Conservation (phyloP, 768 basidiomycete species). For the Hemileccinum impolitum region DNA sequence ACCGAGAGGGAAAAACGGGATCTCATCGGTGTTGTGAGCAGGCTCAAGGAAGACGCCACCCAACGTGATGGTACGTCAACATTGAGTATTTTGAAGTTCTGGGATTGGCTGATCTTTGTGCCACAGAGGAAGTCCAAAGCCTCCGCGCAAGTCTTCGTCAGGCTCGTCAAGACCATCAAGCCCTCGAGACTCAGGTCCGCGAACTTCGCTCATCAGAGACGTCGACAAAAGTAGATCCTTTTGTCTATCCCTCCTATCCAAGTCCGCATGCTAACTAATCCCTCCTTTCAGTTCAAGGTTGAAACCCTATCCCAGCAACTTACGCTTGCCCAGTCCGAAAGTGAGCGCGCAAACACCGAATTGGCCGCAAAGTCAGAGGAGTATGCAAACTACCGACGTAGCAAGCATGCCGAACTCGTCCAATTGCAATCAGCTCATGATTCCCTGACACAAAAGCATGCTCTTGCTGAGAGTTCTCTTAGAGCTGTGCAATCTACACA, state of each 20-base stretch:
- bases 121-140: conserved; percentile 65
- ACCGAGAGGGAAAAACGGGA: conserved; percentile 90
- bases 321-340: conserved; percentile 71
- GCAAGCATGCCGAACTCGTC: conserved; percentile 75
- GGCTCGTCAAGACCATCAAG: conserved; percentile 68
- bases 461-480: conserved; percentile 63
- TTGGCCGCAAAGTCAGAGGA: conserved; percentile 74
- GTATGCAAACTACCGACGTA: conserved; percentile 76
- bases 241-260: background rate
- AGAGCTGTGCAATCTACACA: conserved; percentile 73
- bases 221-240: conserved; percentile 59
- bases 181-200: conserved; percentile 62
- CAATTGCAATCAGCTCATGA: conserved; percentile 78
- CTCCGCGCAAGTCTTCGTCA: conserved; percentile 70
- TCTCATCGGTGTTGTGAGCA: conserved; percentile 76
- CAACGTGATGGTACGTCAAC: conserved; percentile 66
- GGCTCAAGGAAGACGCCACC: conserved; percentile 70
- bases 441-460: conserved; percentile 61
- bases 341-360: conserved; percentile 66
- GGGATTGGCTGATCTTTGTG: background rate
- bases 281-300: conserved; percentile 66
- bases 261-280: background rate
- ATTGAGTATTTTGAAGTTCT: background rate
- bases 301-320: conserved; percentile 83
- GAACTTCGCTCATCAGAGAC: conserved; percentile 74